A percentile compares a stretch with the other conserved stretches of the same genome.
Evolutionary conservation across 148 eudicot species (phyloP).

Genomic region (Pharnaceum exiguum): DNA sequence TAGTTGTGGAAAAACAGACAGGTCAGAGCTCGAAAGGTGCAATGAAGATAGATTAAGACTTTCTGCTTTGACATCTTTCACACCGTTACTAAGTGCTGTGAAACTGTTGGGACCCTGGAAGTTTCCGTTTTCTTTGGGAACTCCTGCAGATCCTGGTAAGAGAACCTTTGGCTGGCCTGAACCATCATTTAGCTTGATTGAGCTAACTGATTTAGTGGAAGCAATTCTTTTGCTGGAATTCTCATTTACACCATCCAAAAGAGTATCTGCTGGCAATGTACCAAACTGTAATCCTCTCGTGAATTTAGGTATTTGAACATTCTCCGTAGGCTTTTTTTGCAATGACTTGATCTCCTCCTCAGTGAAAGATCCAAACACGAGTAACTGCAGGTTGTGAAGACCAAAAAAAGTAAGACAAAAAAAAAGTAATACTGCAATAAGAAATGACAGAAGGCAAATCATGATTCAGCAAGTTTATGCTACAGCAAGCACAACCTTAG

Average conservation of each 20-base stretch:
- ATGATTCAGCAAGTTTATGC: too few relatives aligned
- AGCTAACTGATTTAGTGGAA: constrained; percentile 26
- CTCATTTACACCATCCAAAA: constrained; percentile 31
- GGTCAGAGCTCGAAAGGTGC: constrained; percentile 19
- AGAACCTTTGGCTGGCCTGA: constrained; percentile 10
- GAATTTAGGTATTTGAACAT: constrained; percentile 15
- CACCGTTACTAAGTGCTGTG: constrained; percentile 29
- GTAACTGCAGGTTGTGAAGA: constrained; percentile 31
- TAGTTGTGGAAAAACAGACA: constrained; percentile 15
- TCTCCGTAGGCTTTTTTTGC: constrained; percentile 25
- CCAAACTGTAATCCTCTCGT: constrained; percentile 41
- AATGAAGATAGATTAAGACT: constrained; percentile 27
- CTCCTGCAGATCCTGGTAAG: constrained; percentile 19
- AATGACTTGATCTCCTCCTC: constrained; percentile 53
- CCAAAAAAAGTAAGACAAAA: neutral
- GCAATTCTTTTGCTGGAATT: constrained; percentile 22
- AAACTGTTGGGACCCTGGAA: constrained; percentile 15
- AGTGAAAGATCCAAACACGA: constrained; percentile 75
- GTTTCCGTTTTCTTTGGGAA: constrained; percentile 42
- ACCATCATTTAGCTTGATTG: constrained; percentile 20
- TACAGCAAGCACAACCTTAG: too few relatives aligned
- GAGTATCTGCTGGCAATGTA: constrained; percentile 37
- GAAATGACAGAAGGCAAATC: neutral
- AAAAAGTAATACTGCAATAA: neutral
- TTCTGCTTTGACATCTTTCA: constrained; percentile 25